Evolutionary conservation across 2,329 filamentous ascomycete species (phyloP), one percentile per base, ranked within the genome.

Genomic region (Zymoseptoria brevis): DNA sequence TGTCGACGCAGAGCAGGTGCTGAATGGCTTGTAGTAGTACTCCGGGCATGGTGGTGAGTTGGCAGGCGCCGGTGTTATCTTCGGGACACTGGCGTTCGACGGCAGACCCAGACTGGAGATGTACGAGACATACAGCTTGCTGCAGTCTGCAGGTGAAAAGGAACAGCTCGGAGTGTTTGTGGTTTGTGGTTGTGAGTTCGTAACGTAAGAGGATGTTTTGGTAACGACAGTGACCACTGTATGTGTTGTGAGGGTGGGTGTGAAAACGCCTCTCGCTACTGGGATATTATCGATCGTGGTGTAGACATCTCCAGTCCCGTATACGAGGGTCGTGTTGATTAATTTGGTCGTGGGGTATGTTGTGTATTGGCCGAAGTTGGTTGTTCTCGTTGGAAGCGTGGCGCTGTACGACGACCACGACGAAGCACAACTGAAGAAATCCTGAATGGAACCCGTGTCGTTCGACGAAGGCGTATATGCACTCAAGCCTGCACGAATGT

Each of bases 231-330:
- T 64, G 57, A 63, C 19, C 6, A 60, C 30, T 4, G 58, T 60
- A 11, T 52, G 4, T 19, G 52, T 53, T 11, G 61, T 58, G 45
- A 55, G 56, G 5, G 63, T 65, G 30, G 55, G 56, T 11, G 63
- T 65, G 45, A 66, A 65, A 11, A 57, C 61, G 35, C 60, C 61
- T 41, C 55, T 57, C 11, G 60, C 64, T 19, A 62, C 50, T 5
- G 62, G 58, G n/a, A 64, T 60, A n/a, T 54, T 52, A n/a, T 29
- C 51, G 51, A 60, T 53, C 4, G 63, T 62, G 26, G 64, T 62
- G 51, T 66, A 66, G 13, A 66, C 63, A 50, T 64, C 60, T 9
- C 57, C 64, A 16, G 57, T 62, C n/a, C 64, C 64, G 52, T 62
- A 64, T 1, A 59, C 59, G 7, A 64, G 22, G 7, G 55, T 45